Conservation (phyloP, 2,329 filamentous ascomycete genomes). For the Fusarium brachygibbosum region DNA sequence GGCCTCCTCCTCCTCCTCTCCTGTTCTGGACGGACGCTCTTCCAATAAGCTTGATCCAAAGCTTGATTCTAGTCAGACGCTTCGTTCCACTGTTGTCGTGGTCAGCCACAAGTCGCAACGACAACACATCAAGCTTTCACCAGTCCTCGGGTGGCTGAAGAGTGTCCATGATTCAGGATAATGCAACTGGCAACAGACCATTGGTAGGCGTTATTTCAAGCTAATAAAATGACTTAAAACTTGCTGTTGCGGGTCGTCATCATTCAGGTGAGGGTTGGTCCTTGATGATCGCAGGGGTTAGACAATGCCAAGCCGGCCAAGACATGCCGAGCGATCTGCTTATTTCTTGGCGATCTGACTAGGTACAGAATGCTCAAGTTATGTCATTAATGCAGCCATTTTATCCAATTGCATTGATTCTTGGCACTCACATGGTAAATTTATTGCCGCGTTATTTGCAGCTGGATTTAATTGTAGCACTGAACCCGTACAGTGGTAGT, state of each 20-base stretch:
- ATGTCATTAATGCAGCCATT: slow-evolving; percentile 29
- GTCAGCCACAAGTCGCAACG: slow-evolving; percentile 11
- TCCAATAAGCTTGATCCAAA: slow-evolving; percentile 31
- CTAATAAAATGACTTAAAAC: slow-evolving; percentile 7
- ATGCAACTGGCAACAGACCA: slow-evolving; percentile 6
- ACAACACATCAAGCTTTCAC: background rate
- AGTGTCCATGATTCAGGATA: slow-evolving; percentile 18
- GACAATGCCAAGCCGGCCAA: slow-evolving; percentile 44
- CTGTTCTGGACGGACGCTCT: slow-evolving; percentile 7
- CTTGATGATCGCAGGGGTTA: slow-evolving; percentile 18
- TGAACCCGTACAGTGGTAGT: background rate
- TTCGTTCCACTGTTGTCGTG: slow-evolving; percentile 9
- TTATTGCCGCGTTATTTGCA: slow-evolving; percentile 24
- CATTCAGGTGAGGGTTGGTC: slow-evolving; percentile 15
- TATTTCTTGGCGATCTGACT: slow-evolving; percentile 38
- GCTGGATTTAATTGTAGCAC: background rate
- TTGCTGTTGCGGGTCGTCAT: slow-evolving; percentile 24
- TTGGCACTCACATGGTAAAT: background rate
- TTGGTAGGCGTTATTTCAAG: background rate
- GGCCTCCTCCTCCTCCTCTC: slow-evolving; percentile 33
- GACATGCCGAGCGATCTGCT: slow-evolving; percentile 46
- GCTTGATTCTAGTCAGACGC: slow-evolving; percentile 4
- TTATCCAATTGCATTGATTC: slow-evolving; percentile 23
- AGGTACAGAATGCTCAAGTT: slow-evolving; percentile 12
- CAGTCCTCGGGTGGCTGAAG: background rate